Percentiles rank a stretch among this genome's conserved stretches.
Evolutionary conservation across 257 asterid species (phyloP).

Genomic region (Solanum piurae): DNA sequence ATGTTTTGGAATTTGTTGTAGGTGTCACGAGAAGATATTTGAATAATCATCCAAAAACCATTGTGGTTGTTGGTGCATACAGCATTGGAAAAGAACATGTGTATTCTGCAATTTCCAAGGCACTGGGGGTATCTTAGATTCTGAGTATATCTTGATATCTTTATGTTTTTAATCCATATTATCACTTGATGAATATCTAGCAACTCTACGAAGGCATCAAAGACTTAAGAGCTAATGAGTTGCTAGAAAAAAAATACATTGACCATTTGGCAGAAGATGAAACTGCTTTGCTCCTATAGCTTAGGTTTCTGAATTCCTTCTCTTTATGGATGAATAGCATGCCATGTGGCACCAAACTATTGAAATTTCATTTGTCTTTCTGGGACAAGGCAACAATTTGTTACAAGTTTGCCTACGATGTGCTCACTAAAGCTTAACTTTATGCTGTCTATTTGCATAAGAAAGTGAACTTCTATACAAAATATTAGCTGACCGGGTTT

Average conservation of each 20-base stretch:
- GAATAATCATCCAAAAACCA: slow-evolving; percentile 5
- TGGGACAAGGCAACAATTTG: background rate
- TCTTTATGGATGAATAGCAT: slow-evolving; percentile 1
- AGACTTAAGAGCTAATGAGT: background rate
- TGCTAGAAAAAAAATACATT: background rate
- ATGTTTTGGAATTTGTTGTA: slow-evolving; percentile 15
- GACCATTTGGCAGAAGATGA: background rate
- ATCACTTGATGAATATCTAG: background rate
- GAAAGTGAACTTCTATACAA: background rate
- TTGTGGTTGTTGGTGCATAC: slow-evolving; percentile 21
- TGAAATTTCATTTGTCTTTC: background rate
- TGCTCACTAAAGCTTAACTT: background rate
- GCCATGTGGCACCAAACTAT: background rate
- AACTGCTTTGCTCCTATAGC: background rate
- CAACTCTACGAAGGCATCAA: background rate
- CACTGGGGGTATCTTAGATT: slow-evolving; percentile 14
- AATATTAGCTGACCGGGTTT: background rate
- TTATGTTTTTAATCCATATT: background rate
- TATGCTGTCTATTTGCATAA: background rate
- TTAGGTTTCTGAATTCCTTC: background rate
- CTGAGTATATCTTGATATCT: background rate
- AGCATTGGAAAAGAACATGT: slow-evolving; percentile 27
- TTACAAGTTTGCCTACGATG: background rate
- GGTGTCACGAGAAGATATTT: slow-evolving; percentile 3
- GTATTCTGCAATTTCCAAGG: slow-evolving; percentile 20